Percentiles rank a stretch among this genome's conserved stretches.
Evolutionary conservation across 1,284 basidiomycete species (phyloP).

Genomic region (Mycosarcoma maydis): DNA sequence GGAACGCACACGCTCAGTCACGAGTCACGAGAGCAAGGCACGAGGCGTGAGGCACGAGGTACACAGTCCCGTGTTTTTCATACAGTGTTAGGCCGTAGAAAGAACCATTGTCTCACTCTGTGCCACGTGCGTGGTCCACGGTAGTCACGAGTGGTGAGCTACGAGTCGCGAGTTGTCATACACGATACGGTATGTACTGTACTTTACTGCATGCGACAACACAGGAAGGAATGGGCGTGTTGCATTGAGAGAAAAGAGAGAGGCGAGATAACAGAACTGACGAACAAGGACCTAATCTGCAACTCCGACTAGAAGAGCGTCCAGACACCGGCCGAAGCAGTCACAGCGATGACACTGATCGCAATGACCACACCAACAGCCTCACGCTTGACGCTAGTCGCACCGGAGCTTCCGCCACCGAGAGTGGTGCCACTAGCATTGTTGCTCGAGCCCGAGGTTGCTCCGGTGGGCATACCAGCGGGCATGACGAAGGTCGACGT

Average conservation of each 20-base stretch:
- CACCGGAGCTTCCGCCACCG: background rate
- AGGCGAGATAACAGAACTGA: background rate
- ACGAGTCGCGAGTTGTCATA: no score
- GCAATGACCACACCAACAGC: slow-evolving; percentile 1
- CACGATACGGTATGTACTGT: no score
- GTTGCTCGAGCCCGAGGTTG: background rate
- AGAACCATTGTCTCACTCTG: no score
- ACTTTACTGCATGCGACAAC: background rate
- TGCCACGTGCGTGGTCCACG: no score
- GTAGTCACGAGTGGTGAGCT: no score
- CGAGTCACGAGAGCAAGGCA: no score
- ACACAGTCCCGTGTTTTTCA: no score
- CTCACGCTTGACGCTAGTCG: background rate
- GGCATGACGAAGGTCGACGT: slow-evolving; percentile 20
- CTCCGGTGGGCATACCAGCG: slow-evolving; percentile 6
- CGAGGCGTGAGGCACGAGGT: no score
- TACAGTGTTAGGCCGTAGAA: no score
- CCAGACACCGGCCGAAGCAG: slow-evolving; percentile 17
- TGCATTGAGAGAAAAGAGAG: background rate
- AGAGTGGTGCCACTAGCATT: background rate
- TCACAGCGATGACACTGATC: slow-evolving; percentile 8
- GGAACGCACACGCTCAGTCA: no score
- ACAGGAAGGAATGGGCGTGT: background rate
- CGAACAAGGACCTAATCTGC: background rate
- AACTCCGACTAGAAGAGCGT: slow-evolving; percentile 13